These are phyloP conservation scores for Porphyridium purpureum DNA, from an alignment of 23 red algal species.

Conservation along the genomic window DNA sequence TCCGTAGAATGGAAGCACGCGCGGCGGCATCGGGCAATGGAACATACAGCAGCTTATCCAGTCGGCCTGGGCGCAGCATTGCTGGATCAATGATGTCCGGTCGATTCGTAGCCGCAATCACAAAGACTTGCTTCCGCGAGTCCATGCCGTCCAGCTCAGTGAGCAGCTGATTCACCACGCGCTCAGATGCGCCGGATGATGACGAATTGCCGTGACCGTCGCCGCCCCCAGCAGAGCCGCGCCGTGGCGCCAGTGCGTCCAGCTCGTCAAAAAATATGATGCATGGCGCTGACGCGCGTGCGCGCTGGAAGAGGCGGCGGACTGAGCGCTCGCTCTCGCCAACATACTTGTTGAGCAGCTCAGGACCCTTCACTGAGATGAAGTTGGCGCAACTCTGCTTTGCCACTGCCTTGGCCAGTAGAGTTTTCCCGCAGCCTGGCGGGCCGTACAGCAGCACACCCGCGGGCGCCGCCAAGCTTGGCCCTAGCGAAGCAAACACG, in stretches of 20 bases:
- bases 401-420: constrained; percentile 92
- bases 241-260: constrained; percentile 78
- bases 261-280: constrained; percentile 98
- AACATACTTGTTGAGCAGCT: constrained; percentile 91
- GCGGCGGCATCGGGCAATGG: constrained; percentile 42
- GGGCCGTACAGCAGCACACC: constrained; percentile 97
- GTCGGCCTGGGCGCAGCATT: constrained; percentile 83
- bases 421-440: constrained; percentile 91
- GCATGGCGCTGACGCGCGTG: constrained; percentile 66
- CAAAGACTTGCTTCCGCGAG: constrained; percentile 52
- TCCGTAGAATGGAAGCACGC: constrained; percentile 43
- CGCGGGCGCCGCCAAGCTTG: constrained; percentile 38
- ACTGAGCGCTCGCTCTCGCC: constrained; percentile 89
- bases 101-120: constrained; percentile 88
- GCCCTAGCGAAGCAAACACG: constrained; percentile 45
- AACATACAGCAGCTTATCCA: constrained; percentile 93
- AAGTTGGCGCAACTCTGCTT: constrained; percentile 86
- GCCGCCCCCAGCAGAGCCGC: constrained; percentile 7
- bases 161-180: constrained; percentile 91
- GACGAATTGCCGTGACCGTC: constrained; percentile 10
- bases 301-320: constrained; percentile 74
- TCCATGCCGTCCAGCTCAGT: constrained; percentile 94
- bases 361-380: constrained; percentile 92
- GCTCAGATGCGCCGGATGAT: constrained; percentile 29
- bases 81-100: constrained; percentile 95